Percentiles rank a stretch among this genome's conserved stretches.
Evolutionary conservation across 441 rosid species (phyloP).

Genomic region (Syzygium syzygioides): DNA sequence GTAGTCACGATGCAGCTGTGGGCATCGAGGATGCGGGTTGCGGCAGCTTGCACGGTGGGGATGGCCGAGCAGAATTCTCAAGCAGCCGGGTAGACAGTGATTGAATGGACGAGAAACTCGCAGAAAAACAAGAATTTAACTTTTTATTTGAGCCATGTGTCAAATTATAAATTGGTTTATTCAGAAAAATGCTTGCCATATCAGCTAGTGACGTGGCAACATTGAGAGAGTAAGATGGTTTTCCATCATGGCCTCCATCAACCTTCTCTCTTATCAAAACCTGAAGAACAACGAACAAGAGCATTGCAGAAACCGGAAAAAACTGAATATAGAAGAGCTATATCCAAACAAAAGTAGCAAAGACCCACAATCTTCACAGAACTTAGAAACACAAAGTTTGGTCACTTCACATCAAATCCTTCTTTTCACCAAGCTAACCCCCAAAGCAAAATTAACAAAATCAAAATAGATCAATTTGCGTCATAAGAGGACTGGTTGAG

Average conservation of each 20-base stretch:
- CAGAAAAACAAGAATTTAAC: neutral
- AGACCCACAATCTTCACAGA: neutral
- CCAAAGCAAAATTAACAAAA: neutral
- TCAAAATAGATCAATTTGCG: neutral
- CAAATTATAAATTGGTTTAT: neutral
- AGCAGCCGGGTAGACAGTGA: neutral
- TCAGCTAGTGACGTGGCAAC: neutral
- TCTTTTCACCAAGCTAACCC: neutral
- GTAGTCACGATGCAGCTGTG: neutral
- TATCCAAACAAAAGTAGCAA: neutral
- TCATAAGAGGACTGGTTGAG: neutral
- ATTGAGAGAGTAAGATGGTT: neutral
- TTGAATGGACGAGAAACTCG: neutral
- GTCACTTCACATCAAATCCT: neutral
- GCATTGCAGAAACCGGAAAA: too few species aligned
- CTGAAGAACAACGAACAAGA: neutral
- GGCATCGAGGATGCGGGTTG: neutral
- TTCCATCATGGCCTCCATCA: neutral
- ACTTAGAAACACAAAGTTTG: neutral
- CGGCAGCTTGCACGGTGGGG: neutral
- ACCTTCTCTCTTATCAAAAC: neutral
- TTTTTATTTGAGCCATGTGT: neutral
- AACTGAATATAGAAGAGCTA: neutral
- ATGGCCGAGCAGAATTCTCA: neutral
- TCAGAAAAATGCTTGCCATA: too few species aligned